A percentile compares a stretch with the other conserved stretches of the same genome.
Evolutionary conservation across 805 yeast genomes (phyloP).

Genomic region (Wickerhamiella lipophila): DNA sequence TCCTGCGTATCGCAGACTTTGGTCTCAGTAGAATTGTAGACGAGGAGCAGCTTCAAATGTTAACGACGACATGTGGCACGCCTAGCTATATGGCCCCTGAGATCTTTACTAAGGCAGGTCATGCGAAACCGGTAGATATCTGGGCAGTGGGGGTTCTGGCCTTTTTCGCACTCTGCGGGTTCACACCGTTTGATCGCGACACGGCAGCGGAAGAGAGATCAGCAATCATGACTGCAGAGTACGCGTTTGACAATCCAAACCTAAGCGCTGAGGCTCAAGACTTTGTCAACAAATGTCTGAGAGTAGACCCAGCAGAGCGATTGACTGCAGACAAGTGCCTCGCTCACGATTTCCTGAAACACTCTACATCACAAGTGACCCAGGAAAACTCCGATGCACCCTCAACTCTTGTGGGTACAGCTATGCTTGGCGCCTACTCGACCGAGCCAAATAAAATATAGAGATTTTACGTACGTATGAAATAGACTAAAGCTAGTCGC

Average conservation of each 20-base stretch:
- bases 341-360: conserved; percentile 35
- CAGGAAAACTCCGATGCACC: conserved; percentile 12
- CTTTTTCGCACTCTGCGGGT: conserved; percentile 59
- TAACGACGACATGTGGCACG: conserved; percentile 50
- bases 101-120: conserved; percentile 40
- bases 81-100: conserved; percentile 70
- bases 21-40: conserved; percentile 46
- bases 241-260: conserved; percentile 38
- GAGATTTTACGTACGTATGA: neutral
- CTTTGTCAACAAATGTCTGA: conserved; percentile 45
- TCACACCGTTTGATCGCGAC: conserved; percentile 68
- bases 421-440: conserved; percentile 28
- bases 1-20: conserved; percentile 44
- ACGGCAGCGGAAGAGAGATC: conserved; percentile 52
- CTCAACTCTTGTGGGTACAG: conserved; percentile 20
- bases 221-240: conserved; percentile 49
- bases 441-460: neutral
- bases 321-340: conserved; percentile 36
- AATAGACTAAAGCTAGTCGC: neutral
- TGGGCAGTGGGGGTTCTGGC: conserved; percentile 70
- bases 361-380: neutral
- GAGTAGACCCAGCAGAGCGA: conserved; percentile 35
- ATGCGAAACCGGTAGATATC: conserved; percentile 49
- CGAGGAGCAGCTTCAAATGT: conserved; percentile 29
- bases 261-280: conserved; percentile 43